A percentile compares a stretch with the other conserved stretches of the same genome.
Conservation (phyloP, 2,329 filamentous ascomycete species). For the Zymoseptoria ardabiliae region DNA sequence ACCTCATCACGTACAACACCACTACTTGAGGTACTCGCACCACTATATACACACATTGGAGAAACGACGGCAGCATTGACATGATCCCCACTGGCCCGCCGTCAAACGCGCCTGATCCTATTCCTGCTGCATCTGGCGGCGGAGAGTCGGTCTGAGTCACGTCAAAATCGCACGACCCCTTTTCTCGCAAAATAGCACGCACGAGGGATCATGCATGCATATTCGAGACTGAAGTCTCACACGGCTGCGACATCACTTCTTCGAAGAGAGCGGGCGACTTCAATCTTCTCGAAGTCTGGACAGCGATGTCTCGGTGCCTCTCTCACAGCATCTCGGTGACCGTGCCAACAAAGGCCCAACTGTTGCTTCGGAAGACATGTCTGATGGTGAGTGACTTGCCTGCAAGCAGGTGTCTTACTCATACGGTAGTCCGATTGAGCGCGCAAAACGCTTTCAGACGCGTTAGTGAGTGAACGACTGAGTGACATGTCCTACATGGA, state of each 20-base stretch:
- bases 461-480: too few species aligned
- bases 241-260: background rate
- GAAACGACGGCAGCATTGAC: background rate
- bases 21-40: background rate
- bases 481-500: too few species aligned
- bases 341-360: background rate
- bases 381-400: too few species aligned
- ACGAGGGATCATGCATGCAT: background rate
- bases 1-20: too few species aligned
- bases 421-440: too few species aligned
- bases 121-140: constrained; percentile 1
- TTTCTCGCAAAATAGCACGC: background rate
- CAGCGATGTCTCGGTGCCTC: background rate
- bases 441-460: too few species aligned
- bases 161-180: background rate
- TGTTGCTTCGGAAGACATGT: background rate
- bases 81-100: background rate
- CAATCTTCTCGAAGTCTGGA: background rate
- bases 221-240: background rate
- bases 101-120: background rate
- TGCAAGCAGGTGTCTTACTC: too few species aligned
- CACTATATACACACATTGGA: background rate
- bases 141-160: constrained; percentile 1
- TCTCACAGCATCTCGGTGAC: background rate
- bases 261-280: background rate